Conservation (phyloP, 495 filamentous ascomycete species). For the Penicillium paradoxum region DNA sequence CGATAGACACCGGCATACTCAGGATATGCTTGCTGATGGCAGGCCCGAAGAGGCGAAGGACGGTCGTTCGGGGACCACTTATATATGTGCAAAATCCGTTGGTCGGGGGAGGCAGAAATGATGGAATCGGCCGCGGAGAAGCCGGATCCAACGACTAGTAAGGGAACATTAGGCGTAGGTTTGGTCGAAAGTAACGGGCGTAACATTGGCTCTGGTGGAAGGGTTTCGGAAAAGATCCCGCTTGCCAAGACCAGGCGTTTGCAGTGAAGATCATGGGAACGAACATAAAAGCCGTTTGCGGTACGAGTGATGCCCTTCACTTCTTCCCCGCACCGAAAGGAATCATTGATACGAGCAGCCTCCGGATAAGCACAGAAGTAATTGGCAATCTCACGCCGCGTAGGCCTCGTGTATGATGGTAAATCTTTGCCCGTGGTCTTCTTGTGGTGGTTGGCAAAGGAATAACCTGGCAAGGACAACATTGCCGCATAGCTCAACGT, state of each 20-base stretch:
- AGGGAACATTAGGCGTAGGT: slow-evolving; percentile 24
- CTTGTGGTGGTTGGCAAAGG: slow-evolving; percentile 51
- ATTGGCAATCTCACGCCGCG: slow-evolving; percentile 52
- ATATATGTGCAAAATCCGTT: slow-evolving; percentile 58
- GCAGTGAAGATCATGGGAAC: slow-evolving; percentile 50
- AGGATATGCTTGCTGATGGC: slow-evolving; percentile 61
- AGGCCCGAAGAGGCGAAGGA: slow-evolving; percentile 56
- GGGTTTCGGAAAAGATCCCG: slow-evolving; percentile 56
- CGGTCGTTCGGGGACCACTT: slow-evolving; percentile 55
- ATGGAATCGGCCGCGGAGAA: slow-evolving; percentile 64
- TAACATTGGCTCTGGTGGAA: slow-evolving; percentile 49
- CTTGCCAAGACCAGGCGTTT: slow-evolving; percentile 60
- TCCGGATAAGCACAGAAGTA: slow-evolving; percentile 55
- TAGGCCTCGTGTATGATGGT: slow-evolving; percentile 53
- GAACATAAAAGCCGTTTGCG: slow-evolving; percentile 47
- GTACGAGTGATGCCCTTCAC: slow-evolving; percentile 43
- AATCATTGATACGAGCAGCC: slow-evolving; percentile 48
- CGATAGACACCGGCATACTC: slow-evolving; percentile 63
- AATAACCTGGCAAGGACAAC: slow-evolving; percentile 61
- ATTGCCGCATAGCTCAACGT: slow-evolving; percentile 62
- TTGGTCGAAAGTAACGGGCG: slow-evolving; percentile 32
- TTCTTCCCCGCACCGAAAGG: slow-evolving; percentile 43
- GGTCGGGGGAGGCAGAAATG: slow-evolving; percentile 45
- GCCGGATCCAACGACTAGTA: slow-evolving; percentile 59
- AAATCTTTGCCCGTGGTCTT: slow-evolving; percentile 38